These are phyloP conservation scores for Pseudonectria buxi DNA, from an alignment of 2,329 filamentous ascomycete genomes.

Conservation along the genomic window DNA sequence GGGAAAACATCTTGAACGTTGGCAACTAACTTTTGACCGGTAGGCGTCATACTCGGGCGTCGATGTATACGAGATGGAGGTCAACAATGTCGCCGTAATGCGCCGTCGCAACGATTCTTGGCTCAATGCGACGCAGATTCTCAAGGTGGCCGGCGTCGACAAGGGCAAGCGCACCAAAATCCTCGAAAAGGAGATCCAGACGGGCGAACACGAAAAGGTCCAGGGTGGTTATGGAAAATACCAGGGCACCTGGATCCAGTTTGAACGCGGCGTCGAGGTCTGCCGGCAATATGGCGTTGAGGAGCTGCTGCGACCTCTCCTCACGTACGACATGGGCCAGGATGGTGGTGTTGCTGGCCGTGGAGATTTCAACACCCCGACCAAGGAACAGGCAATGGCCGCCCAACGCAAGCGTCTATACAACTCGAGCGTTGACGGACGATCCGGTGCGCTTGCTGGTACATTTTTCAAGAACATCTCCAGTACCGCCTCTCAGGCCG, in stretches of 20 bases:
- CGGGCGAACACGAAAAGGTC: slow-evolving; percentile 95
- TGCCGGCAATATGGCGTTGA: slow-evolving; percentile 76
- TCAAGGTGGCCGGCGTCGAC: slow-evolving; percentile 94
- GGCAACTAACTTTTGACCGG: neutral
- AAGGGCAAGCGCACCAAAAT: slow-evolving; percentile 98
- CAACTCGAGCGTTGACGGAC: slow-evolving; percentile 59
- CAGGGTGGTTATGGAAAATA: slow-evolving; percentile 99
- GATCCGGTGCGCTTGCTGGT: slow-evolving; percentile 61
- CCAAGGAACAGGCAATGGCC: slow-evolving; percentile 98
- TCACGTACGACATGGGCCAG: slow-evolving; percentile 75
- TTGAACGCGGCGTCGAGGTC: slow-evolving; percentile 84
- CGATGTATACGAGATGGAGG: slow-evolving; percentile 97
- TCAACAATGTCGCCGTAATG: slow-evolving; percentile 91
- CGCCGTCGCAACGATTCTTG: slow-evolving; percentile 89
- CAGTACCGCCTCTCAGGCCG: slow-evolving; percentile 82
- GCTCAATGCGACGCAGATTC: slow-evolving; percentile 96
- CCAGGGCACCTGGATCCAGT: slow-evolving; percentile 97
- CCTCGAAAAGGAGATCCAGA: slow-evolving; percentile 93
- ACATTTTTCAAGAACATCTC: slow-evolving; percentile 99
- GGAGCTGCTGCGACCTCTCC: slow-evolving; percentile 64
- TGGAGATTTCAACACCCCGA: slow-evolving; percentile 83
- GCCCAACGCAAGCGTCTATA: slow-evolving; percentile 90
- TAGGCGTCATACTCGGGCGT: slow-evolving; percentile 90
- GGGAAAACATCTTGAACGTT: too few relatives aligned
- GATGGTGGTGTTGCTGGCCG: slow-evolving; percentile 66